Evolutionary conservation across 2,329 filamentous ascomycete genomes (phyloP), one percentile per base, ranked within the genome.

Genomic region (Beauveria sp.): DNA sequence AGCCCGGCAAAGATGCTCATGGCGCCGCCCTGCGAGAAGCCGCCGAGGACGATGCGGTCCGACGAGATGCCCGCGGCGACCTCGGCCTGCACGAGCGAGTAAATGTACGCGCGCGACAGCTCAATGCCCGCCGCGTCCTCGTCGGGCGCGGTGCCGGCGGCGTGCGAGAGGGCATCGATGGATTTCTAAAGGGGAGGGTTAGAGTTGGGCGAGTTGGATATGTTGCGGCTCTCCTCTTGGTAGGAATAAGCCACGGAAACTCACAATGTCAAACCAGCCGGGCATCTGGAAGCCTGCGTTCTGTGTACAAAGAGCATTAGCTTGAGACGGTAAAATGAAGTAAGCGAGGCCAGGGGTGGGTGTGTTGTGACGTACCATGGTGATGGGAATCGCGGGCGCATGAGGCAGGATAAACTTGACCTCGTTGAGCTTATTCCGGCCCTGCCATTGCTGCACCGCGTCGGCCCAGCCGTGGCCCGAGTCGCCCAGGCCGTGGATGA

Each of bases 321-420:
- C 34, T 16, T 38, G 34, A 38, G 34, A 38, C 12, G 5, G 14
- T 2, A 0, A 16, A 16, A 14, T 6, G 34, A 16, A 16, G 34
- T 6, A 38, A 38, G 5, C 12, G 34, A 38, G 34, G 14, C 12
- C 5, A 6, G 14, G 20, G 26, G 18, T 24, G 6, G 6, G 1
- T 1, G 12, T 7, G 31, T 38, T 14, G 5, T 28, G 28, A 69
- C 73, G 64, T 60, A 76, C 74, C 64, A 75, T 80, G n/a, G 91
- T 93, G 71, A 97, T 91, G 38, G 92, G 91, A 60, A 96, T 95
- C 43, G 76, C 77, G 5, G 93, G 92, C 31, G 95, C 95, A 77
- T 96, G 90, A 18, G 95, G 95, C 74, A 99, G 88, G 71, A 99
- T 85, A 75, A 98, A 98, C 72, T 93, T 89, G 73, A 96, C 90